phyloP scores from a whole-genome alignment of 257 asterid genomes.

The Osmanthus fragrans region DNA sequence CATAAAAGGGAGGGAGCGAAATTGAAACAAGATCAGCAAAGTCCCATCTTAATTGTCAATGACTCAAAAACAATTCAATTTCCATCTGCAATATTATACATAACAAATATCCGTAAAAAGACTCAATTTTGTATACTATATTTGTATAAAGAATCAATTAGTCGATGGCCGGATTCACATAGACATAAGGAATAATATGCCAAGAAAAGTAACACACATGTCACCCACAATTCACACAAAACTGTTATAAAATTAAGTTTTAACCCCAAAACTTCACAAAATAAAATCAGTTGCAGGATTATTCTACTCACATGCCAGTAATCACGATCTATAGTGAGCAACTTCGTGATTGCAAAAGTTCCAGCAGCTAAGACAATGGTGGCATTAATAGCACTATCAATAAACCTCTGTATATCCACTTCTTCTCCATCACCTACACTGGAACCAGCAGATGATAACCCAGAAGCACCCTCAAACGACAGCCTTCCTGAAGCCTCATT shows the following conservation, averaged over 20 bases:
- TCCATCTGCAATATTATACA: not conserved
- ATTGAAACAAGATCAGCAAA: not conserved
- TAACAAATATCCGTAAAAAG: not conserved
- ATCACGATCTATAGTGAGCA: constrained; percentile 77
- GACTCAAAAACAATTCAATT: not conserved
- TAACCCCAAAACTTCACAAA: not conserved
- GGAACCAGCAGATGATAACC: constrained; percentile 49
- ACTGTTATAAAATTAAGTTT: not conserved
- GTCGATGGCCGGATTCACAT: not conserved
- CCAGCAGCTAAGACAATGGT: constrained; percentile 76
- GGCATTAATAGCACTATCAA: constrained; percentile 77
- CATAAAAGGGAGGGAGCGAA: not conserved
- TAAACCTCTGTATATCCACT: constrained; percentile 43
- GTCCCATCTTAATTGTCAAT: not conserved
- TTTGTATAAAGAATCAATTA: not conserved
- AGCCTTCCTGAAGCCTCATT: constrained; percentile 46
- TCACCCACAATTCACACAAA: not conserved
- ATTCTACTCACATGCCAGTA: constrained; percentile 75
- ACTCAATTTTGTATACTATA: not conserved
- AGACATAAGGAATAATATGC: not conserved
- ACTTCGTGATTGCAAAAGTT: constrained; percentile 72
- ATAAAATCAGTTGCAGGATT: not conserved
- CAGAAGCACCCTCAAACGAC: constrained; percentile 64
- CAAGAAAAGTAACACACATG: not conserved
- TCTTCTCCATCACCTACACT: constrained; percentile 36